Percentiles rank a stretch among this genome's conserved stretches.
Evolutionary conservation across 208 protist genomes (phyloP).

Genomic region (Perkinsela sp.): DNA sequence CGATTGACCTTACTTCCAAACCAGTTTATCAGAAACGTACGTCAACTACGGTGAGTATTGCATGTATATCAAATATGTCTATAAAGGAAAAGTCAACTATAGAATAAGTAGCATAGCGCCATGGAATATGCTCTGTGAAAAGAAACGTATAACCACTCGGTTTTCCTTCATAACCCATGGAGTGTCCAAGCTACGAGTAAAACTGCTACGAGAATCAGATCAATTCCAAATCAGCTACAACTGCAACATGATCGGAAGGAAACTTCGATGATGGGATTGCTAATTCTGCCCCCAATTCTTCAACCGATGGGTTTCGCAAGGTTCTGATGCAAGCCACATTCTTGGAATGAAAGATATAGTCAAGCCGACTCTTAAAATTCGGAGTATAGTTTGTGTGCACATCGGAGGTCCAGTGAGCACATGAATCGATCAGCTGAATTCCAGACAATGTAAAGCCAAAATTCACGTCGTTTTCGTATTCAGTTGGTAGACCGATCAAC

Average conservation of each 20-base stretch:
- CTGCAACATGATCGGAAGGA: constrained; percentile 57
- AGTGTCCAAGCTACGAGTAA: too few relatives aligned
- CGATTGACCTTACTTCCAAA: too few relatives aligned
- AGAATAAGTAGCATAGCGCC: too few relatives aligned
- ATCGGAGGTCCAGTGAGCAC: constrained; percentile 13
- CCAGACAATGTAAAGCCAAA: constrained; percentile 3
- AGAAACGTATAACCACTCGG: too few relatives aligned
- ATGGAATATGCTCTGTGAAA: too few relatives aligned
- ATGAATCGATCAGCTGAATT: constrained; percentile 7
- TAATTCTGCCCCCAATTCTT: constrained; percentile 28
- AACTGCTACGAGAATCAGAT: too few relatives aligned
- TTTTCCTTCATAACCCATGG: too few relatives aligned
- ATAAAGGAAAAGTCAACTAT: too few relatives aligned
- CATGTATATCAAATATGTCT: too few relatives aligned
- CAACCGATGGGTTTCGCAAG: constrained; percentile 31
- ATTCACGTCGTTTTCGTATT: constrained; percentile 4
- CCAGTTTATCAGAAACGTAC: too few relatives aligned
- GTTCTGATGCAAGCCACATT: constrained; percentile 23
- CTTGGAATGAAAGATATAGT: constrained; percentile 50
- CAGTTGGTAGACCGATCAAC: constrained; percentile 5
- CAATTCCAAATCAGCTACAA: constrained; percentile 34
- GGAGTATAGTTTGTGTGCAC: constrained; percentile 61
- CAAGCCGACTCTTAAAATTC: constrained; percentile 52
- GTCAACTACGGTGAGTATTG: too few relatives aligned
- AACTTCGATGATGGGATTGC: constrained; percentile 50